phyloP scores from a whole-genome alignment of 2,329 filamentous ascomycete genomes.

The Phialophora tarda region DNA sequence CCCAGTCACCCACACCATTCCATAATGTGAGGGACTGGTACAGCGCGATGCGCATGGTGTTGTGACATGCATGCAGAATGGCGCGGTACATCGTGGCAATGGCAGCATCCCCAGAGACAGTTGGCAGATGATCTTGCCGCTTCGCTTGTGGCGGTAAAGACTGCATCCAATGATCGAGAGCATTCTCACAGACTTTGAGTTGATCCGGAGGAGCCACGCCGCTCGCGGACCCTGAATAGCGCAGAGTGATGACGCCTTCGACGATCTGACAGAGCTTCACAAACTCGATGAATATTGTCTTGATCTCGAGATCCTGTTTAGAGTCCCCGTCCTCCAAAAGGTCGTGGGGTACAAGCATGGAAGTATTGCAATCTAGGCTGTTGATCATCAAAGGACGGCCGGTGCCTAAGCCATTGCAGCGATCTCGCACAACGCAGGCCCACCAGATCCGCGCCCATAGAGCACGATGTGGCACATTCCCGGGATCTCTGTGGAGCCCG shows the following conservation, averaged over 20 bases:
- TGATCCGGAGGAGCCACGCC: constrained; percentile 8
- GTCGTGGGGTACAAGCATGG: constrained; percentile 10
- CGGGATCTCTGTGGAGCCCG: constrained; percentile 16
- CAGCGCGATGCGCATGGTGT: constrained; percentile 18
- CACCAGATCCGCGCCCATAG: constrained; percentile 18
- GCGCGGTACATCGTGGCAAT: constrained; percentile 12
- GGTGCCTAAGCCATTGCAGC: constrained; percentile 14
- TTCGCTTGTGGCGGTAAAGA: constrained; percentile 12
- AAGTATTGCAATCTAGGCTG: constrained; percentile 12
- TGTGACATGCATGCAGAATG: constrained; percentile 14
- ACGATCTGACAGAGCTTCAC: constrained; percentile 20
- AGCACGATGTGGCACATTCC: constrained; percentile 13
- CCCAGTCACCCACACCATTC: constrained; percentile 12
- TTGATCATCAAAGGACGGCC: constrained; percentile 20
- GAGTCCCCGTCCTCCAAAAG: constrained; percentile 14
- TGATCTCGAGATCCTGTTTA: constrained; percentile 12
- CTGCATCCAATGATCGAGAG: constrained; percentile 9
- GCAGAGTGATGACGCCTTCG: constrained; percentile 17
- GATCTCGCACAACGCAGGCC: constrained; percentile 17
- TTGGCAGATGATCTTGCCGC: constrained; percentile 11
- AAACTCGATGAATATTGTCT: constrained; percentile 19
- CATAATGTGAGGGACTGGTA: constrained; percentile 17
- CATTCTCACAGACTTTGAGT: constrained; percentile 18
- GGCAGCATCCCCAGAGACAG: not conserved
- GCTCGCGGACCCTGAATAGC: constrained; percentile 5